Evolutionary conservation across 495 filamentous ascomycete species (phyloP).

Genomic region (Aspergillus baeticus): DNA sequence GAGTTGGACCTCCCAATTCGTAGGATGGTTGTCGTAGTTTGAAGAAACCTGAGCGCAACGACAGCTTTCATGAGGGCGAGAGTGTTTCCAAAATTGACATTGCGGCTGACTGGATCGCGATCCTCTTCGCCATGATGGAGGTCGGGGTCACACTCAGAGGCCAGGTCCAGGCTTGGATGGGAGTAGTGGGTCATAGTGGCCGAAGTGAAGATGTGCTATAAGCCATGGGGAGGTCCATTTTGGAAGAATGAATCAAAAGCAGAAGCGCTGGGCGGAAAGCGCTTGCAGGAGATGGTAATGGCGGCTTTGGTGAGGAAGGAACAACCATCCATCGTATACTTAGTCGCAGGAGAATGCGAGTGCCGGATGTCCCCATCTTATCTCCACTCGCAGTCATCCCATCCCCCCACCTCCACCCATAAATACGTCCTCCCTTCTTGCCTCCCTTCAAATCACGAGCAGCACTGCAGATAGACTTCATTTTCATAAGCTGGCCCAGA

Average conservation of each 20-base stretch:
- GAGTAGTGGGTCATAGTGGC: background rate
- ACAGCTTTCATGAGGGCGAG: conserved; percentile 8
- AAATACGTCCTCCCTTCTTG: background rate
- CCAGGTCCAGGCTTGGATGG: background rate
- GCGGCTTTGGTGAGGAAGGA: background rate
- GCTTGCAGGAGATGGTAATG: background rate
- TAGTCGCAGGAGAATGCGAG: background rate
- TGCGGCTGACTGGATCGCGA: background rate
- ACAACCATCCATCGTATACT: background rate
- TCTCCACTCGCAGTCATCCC: background rate
- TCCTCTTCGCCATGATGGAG: background rate
- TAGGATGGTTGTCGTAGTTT: conserved; percentile 6
- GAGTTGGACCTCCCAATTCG: background rate
- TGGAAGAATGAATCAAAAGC: background rate
- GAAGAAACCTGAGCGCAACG: conserved; percentile 13
- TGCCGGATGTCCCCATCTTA: background rate
- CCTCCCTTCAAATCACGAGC: background rate
- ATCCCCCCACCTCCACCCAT: background rate
- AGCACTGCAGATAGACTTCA: background rate
- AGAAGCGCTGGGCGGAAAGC: background rate
- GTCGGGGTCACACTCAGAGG: background rate
- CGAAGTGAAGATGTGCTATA: background rate
- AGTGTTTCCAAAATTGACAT: background rate
- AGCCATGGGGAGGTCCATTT: conserved; percentile 1
- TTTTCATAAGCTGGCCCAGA: background rate